These are phyloP conservation scores for Magnolia officinalis DNA, from an alignment of 164 flowering plant genomes.

Conservation along the genomic window DNA sequence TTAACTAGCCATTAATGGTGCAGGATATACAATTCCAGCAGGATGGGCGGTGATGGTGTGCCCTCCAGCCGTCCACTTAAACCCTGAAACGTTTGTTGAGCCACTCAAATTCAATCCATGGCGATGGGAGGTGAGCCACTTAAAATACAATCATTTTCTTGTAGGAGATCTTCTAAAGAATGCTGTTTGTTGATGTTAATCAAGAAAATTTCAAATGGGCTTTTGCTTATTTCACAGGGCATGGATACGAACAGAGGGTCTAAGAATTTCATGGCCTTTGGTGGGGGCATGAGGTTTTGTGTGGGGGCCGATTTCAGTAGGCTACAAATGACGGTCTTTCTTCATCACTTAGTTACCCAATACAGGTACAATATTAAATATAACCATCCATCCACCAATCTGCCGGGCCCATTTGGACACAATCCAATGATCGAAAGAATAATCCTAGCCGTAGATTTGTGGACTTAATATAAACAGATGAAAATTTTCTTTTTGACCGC, in stretches of 20 bases:
- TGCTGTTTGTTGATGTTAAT: no score
- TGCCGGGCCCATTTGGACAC: no score
- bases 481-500: no score
- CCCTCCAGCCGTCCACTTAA: constrained; percentile 89
- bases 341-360: constrained; percentile 31
- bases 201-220: not conserved
- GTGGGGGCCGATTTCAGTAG: constrained; percentile 40
- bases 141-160: not conserved
- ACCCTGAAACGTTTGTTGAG: constrained; percentile 62
- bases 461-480: no score
- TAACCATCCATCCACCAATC: not conserved
- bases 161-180: not conserved
- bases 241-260: constrained; percentile 22
- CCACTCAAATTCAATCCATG: constrained; percentile 82
- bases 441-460: no score
- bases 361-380: constrained; percentile 27
- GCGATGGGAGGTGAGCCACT: constrained; percentile 74
- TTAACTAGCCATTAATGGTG: constrained; percentile 1
- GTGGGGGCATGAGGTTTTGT: constrained; percentile 44
- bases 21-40: constrained; percentile 85
- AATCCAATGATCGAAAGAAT: no score
- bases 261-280: constrained; percentile 44
- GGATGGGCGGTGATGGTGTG: constrained; percentile 91
- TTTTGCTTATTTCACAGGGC: constrained; percentile 14
- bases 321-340: constrained; percentile 33